Evolutionary conservation across 2,329 filamentous ascomycete genomes (phyloP), one percentile per base, ranked within the genome.

Genomic region (Aspergillus alliaceus): DNA sequence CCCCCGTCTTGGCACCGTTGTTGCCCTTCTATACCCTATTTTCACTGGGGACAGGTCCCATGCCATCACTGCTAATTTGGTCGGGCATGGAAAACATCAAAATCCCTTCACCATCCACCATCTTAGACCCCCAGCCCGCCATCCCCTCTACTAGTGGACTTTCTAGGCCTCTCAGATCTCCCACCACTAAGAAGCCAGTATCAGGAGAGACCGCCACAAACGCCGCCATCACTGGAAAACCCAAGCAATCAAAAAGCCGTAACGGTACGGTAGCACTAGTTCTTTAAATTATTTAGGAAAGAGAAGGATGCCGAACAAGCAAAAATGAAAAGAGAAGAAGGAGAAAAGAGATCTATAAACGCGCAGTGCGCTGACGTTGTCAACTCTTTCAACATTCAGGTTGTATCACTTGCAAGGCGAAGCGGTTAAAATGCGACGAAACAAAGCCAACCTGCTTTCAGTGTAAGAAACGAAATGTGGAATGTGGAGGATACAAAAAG

Each of bases 341-440:
- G 51, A 24, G 39, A 48, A 48, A 48, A 39, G 47, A 50, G 46
- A 54, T 60, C 40, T 34, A 49, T 52, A 50, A 53, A 39, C 59
- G 54, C 61, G 59, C 64, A 64, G 61, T 62, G 63, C 61, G 64
- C 69, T 73, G 64, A 73, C 68, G 57, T 61, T 66, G 55, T 65
- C 52, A 53, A 57, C 60, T 39, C 62, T 62, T 50, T 59, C 8
- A 58, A 46, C 56, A 59, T 66, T 44, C 69, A 90, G 88, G 88
- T 63, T 90, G 88, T 74, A 81, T 86, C 64, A 90, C 88, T 54
- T 90, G 88, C 78, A 90, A 90, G 75, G 81, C 84, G 60, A 90
- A 90, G 74, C 80, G 88, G 58, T 76, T 90, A 53, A 90, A 90
- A 75, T 90, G 88, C 74, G 88, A 90, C 70, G 88, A 90, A 76